These are phyloP conservation scores for Takashimella tepidaria DNA, from an alignment of 1,284 basidiomycete species.

Conservation along the genomic window DNA sequence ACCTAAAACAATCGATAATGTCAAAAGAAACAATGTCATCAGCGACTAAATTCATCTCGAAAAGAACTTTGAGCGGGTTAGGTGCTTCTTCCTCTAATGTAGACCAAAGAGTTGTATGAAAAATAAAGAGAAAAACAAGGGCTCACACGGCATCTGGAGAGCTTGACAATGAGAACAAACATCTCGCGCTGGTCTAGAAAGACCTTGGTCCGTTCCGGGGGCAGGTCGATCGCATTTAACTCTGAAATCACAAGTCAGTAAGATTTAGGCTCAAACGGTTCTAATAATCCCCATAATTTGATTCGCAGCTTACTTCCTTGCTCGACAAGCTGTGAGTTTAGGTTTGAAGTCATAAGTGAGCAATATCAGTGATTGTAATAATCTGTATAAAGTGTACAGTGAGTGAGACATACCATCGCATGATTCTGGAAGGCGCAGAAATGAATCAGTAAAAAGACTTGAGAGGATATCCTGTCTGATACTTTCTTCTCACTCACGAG, in stretches of 20 bases:
- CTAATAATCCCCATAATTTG: too few relatives aligned
- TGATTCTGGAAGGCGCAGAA: too few relatives aligned
- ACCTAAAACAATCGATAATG: constrained; percentile 31
- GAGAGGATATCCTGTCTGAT: too few relatives aligned
- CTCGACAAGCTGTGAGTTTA: constrained; percentile 35
- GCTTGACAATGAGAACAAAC: constrained; percentile 61
- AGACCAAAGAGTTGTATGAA: too few relatives aligned
- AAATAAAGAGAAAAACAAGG: background rate
- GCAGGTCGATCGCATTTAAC: constrained; percentile 44
- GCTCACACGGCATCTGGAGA: constrained; percentile 65
- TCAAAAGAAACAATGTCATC: too few relatives aligned
- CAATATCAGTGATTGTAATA: too few relatives aligned
- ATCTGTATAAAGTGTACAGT: too few relatives aligned
- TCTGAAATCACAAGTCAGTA: constrained; percentile 17
- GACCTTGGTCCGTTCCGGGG: constrained; percentile 16
- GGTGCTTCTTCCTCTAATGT: background rate
- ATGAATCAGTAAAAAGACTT: too few relatives aligned
- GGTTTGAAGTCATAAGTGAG: too few relatives aligned
- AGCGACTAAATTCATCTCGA: too few relatives aligned
- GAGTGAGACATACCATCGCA: constrained; percentile 38
- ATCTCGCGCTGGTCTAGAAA: constrained; percentile 20
- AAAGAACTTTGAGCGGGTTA: too few relatives aligned
- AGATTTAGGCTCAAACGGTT: too few relatives aligned
- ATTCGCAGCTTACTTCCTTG: constrained; percentile 34
- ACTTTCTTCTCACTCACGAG: constrained; percentile 27